These are phyloP conservation scores for Kluyveromyces sp. DNA, from an alignment of 1,139 yeast genomes.

Conservation along the genomic window DNA sequence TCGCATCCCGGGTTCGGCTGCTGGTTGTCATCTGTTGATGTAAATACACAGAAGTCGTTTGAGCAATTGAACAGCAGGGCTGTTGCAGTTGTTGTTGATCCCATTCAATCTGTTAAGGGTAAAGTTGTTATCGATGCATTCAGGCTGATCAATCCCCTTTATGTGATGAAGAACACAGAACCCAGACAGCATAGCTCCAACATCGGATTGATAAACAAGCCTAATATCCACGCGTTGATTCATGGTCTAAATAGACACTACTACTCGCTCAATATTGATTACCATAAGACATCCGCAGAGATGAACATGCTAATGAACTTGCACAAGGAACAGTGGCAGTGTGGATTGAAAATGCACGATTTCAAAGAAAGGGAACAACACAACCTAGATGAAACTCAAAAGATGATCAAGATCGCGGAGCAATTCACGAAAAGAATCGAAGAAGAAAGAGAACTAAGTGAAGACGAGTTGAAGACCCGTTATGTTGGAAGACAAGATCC, in stretches of 20 bases:
- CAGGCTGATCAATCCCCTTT: constrained; percentile 82
- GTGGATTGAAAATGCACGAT: constrained; percentile 75
- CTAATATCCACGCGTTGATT: constrained; percentile 94
- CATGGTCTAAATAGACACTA: constrained; percentile 97
- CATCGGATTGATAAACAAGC: constrained; percentile 91
- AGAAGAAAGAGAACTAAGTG: constrained; percentile 84
- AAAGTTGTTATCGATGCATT: constrained; percentile 98
- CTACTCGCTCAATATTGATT: constrained; percentile 90
- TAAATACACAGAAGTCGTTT: constrained; percentile 93
- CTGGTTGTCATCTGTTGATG: constrained; percentile 96
- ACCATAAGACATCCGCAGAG: constrained; percentile 86
- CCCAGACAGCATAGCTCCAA: constrained; percentile 97
- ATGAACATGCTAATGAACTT: constrained; percentile 89
- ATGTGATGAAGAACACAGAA: constrained; percentile 93
- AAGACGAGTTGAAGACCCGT: constrained; percentile 86
- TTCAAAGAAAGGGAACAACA: constrained; percentile 72
- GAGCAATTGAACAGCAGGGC: constrained; percentile 93
- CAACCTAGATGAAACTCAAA: constrained; percentile 65
- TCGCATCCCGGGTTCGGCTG: constrained; percentile 99
- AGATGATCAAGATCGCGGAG: constrained; percentile 85
- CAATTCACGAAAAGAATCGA: constrained; percentile 85
- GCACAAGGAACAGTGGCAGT: constrained; percentile 95
- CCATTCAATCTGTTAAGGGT: constrained; percentile 96
- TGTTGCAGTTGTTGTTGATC: constrained; percentile 96
- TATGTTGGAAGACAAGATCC: constrained; percentile 99